These are phyloP conservation scores for Circinella minor DNA, from an alignment of 371 early-diverging fungal species.

Conservation along the genomic window DNA sequence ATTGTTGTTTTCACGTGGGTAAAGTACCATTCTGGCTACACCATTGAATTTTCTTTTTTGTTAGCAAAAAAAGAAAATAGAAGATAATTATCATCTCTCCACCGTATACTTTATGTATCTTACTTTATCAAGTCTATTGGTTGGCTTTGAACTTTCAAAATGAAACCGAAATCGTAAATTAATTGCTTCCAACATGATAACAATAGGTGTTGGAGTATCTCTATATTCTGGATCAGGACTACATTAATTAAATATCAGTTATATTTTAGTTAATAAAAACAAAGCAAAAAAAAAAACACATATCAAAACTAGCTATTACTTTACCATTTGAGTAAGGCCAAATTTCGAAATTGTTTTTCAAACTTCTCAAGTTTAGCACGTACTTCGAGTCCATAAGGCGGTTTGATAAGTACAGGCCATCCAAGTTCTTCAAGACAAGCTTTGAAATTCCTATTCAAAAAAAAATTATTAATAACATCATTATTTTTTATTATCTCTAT, in stretches of 20 bases:
- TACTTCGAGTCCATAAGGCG: conserved; percentile 44
- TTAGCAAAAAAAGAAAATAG: no score
- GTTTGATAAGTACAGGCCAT: conserved; percentile 58
- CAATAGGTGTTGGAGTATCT: conserved; percentile 46
- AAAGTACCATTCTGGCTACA: conserved; percentile 86
- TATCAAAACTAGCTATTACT: not conserved
- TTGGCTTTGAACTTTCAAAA: conserved; percentile 77
- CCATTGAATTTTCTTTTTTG: no score
- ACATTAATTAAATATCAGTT: not conserved
- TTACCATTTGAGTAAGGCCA: conserved; percentile 53
- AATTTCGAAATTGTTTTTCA: conserved; percentile 44
- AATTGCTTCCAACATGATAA: conserved; percentile 66
- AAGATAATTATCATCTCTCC: no score
- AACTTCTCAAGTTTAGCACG: conserved; percentile 41
- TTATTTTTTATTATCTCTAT: not conserved
- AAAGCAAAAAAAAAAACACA: no score
- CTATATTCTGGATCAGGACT: conserved; percentile 15
- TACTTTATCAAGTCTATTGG: conserved; percentile 83
- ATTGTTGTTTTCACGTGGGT: conserved; percentile 71
- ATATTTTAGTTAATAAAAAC: no score
- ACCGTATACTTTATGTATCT: no score
- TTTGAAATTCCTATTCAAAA: conserved; percentile 47
- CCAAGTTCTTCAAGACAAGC: conserved; percentile 44
- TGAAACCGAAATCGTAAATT: conserved; percentile 78
- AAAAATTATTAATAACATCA: not conserved